Conservation (phyloP, 371 early-diverging fungal species). For the Chytridium lagenaria region DNA sequence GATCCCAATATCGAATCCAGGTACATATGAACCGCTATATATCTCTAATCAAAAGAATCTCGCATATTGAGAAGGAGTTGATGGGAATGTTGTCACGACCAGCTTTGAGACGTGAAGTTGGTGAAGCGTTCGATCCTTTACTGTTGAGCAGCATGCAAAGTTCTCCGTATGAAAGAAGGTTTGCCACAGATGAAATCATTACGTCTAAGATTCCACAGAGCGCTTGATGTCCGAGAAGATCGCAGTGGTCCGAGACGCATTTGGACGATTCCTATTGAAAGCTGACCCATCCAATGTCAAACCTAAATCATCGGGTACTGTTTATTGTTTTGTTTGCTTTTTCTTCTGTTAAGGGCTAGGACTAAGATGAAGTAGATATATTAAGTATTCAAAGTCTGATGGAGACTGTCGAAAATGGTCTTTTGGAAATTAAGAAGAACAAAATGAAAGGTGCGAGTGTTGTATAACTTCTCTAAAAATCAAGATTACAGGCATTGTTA, state of each 20-base stretch:
- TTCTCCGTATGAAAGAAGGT: slow-evolving; percentile 17
- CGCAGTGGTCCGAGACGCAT: neutral
- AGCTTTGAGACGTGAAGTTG: neutral
- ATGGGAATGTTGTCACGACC: neutral
- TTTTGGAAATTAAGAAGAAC: slow-evolving; percentile 10
- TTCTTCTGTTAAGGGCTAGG: too few species aligned
- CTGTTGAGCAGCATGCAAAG: too few species aligned
- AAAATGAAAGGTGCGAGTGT: neutral
- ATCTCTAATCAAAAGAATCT: neutral
- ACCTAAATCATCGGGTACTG: neutral
- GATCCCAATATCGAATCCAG: too few species aligned
- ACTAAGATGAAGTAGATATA: slow-evolving; percentile 27
- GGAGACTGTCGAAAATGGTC: slow-evolving; percentile 30
- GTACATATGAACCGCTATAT: too few species aligned
- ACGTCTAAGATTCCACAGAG: neutral
- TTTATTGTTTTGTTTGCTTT: too few species aligned
- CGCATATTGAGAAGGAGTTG: slow-evolving; percentile 1
- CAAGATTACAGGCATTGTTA: slow-evolving; percentile 25
- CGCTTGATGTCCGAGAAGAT: neutral
- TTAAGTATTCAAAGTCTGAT: slow-evolving; percentile 19
- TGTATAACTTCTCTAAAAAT: neutral
- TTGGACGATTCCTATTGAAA: neutral
- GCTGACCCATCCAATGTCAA: neutral
- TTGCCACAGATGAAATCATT: neutral
- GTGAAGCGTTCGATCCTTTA: slow-evolving; percentile 19